These are phyloP conservation scores for Pythium scleroteichum DNA, from an alignment of 352 stramenopile species.

Conservation along the genomic window DNA sequence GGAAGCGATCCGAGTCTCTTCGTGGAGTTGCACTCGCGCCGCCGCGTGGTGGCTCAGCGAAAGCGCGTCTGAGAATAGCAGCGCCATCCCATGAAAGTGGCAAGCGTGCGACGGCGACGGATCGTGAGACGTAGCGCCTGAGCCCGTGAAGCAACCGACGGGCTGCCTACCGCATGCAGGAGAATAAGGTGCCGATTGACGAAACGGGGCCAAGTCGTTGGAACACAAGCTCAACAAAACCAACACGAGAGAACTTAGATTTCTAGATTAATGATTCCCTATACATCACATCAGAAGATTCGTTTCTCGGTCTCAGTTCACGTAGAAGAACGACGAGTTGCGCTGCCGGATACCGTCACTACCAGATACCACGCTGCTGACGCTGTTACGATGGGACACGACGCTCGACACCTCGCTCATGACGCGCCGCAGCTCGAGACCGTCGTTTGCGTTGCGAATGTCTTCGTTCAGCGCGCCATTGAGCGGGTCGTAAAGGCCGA, in stretches of 20 bases:
- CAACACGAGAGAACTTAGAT: no score
- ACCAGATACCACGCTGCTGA: constrained; percentile 40
- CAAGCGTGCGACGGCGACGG: neutral
- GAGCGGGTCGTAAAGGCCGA: constrained; percentile 81
- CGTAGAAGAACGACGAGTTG: constrained; percentile 83
- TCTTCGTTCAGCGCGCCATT: constrained; percentile 77
- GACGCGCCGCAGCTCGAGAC: constrained; percentile 65
- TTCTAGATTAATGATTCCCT: no score
- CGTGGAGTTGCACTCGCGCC: no score
- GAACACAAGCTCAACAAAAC: no score
- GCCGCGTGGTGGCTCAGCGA: no score
- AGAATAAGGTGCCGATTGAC: no score
- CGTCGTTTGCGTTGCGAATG: constrained; percentile 62
- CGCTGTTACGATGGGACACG: constrained; percentile 53
- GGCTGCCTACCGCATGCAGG: no score
- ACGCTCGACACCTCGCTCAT: constrained; percentile 77
- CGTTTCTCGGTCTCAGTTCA: constrained; percentile 18
- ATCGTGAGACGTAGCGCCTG: neutral
- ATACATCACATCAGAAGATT: neutral
- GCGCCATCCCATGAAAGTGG: neutral
- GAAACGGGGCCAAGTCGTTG: no score
- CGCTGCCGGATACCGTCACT: constrained; percentile 43
- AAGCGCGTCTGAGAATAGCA: neutral
- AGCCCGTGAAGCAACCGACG: no score
- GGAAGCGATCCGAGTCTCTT: no score